Conservation (phyloP, 106 monocot species). For the Dioscorea alata region DNA sequence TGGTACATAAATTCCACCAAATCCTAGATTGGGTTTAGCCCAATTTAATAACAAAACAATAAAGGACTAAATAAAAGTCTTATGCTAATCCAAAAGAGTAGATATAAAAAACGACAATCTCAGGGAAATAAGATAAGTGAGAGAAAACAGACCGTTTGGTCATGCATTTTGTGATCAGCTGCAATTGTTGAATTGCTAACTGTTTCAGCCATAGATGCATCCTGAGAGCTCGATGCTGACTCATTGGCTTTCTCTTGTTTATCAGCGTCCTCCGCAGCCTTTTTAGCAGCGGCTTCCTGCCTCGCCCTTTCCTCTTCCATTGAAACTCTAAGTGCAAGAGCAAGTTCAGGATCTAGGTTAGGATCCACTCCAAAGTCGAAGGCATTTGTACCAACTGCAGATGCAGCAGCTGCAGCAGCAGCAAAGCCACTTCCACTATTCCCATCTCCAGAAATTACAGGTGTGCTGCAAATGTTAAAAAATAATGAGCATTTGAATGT, state of each 20-base stretch:
- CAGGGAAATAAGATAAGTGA: not conserved
- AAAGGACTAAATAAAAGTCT: not conserved
- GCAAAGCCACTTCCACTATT: constrained; percentile 93
- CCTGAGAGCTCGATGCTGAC: constrained; percentile 34
- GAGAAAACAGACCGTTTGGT: constrained; percentile 38
- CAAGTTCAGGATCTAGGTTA: constrained; percentile 92
- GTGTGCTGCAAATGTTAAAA: constrained; percentile 44
- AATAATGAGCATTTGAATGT: not conserved
- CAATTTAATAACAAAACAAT: not conserved
- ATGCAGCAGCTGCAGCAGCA: constrained; percentile 82
- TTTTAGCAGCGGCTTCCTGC: constrained; percentile 95
- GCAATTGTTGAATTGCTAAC: constrained; percentile 19
- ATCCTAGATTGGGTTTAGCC: not conserved
- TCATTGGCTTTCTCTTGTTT: constrained; percentile 46
- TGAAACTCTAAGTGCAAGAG: constrained; percentile 92
- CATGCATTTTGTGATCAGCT: constrained; percentile 38
- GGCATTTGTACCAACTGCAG: constrained; percentile 69
- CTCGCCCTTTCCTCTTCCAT: constrained; percentile 99
- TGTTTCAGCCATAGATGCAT: constrained; percentile 57
- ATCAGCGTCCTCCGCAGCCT: constrained; percentile 78
- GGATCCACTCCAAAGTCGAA: constrained; percentile 99
- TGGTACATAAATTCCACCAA: not conserved
- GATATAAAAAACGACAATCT: not conserved
- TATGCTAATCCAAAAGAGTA: not conserved
- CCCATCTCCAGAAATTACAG: constrained; percentile 82